These are phyloP conservation scores for Hagleromyces aurorensis DNA, from an alignment of 805 yeast genomes.

Conservation along the genomic window DNA sequence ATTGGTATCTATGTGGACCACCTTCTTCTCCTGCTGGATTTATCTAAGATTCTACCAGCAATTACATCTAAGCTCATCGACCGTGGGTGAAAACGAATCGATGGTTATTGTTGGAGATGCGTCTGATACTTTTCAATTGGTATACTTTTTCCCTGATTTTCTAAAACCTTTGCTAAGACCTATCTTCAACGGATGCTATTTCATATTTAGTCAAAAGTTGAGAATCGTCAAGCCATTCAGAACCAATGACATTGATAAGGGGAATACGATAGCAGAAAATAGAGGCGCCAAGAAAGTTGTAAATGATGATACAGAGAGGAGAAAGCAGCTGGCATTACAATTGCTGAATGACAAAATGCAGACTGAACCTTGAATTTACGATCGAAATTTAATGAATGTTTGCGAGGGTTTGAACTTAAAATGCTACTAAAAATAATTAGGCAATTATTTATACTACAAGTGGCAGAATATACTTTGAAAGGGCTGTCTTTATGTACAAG, in stretches of 20 bases:
- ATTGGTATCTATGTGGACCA: conserved; percentile 43
- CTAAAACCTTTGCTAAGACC: conserved; percentile 45
- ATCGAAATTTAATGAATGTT: neutral
- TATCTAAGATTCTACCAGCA: conserved; percentile 73
- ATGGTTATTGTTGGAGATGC: conserved; percentile 67
- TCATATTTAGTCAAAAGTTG: conserved; percentile 32
- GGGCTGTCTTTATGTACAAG: too few relatives aligned
- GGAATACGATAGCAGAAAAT: conserved; percentile 59
- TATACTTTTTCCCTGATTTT: conserved; percentile 73
- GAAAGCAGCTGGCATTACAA: conserved; percentile 69
- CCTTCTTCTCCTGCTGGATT: conserved; percentile 63
- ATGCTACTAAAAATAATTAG: too few relatives aligned
- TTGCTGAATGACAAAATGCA: conserved; percentile 63
- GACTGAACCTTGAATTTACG: neutral
- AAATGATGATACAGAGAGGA: conserved; percentile 52
- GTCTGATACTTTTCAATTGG: conserved; percentile 77
- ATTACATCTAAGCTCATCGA: conserved; percentile 27
- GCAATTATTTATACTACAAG: too few relatives aligned
- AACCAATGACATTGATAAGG: conserved; percentile 60
- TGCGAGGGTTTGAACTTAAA: too few relatives aligned
- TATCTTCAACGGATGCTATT: conserved; percentile 39
- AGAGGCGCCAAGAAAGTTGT: conserved; percentile 36
- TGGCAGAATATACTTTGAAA: too few relatives aligned
- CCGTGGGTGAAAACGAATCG: conserved; percentile 22
- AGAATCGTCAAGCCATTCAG: conserved; percentile 55